These are phyloP conservation scores for Malus orientalis DNA, from an alignment of 306 rosid species.

Conservation along the genomic window DNA sequence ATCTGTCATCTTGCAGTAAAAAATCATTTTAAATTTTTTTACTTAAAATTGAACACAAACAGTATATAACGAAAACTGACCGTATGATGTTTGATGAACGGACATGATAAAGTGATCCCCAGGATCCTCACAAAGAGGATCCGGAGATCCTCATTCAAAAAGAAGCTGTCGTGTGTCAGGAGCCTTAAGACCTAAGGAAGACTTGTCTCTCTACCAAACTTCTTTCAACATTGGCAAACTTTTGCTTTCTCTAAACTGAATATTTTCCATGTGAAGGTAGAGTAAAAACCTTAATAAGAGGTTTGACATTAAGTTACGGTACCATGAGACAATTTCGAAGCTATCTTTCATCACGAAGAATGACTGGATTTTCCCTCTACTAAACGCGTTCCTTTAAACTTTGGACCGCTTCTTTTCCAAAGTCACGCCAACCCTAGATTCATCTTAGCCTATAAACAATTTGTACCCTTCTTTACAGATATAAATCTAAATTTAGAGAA, in stretches of 20 bases:
- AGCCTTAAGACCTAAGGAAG: not conserved
- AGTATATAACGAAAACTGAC: too few species aligned
- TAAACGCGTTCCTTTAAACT: not conserved
- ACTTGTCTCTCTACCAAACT: not conserved
- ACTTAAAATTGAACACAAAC: too few species aligned
- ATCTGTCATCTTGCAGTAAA: too few species aligned
- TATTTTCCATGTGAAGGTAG: not conserved
- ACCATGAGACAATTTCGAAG: not conserved
- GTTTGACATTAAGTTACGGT: not conserved
- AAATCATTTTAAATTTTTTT: too few species aligned
- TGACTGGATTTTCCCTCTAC: not conserved
- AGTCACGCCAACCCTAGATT: not conserved
- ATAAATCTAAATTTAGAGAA: not conserved
- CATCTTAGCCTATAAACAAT: not conserved
- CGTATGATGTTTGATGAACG: too few species aligned
- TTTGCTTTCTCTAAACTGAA: not conserved
- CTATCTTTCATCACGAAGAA: not conserved
- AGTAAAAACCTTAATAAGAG: not conserved
- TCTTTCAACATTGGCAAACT: not conserved
- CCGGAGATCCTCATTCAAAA: too few species aligned
- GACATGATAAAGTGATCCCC: too few species aligned
- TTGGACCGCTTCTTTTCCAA: not conserved
- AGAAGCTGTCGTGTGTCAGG: not conserved
- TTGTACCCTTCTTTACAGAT: not conserved
- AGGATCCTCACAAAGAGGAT: too few species aligned